Evolutionary conservation across 2,329 filamentous ascomycete species (phyloP).

Genomic region (Cladosporium sp.): DNA sequence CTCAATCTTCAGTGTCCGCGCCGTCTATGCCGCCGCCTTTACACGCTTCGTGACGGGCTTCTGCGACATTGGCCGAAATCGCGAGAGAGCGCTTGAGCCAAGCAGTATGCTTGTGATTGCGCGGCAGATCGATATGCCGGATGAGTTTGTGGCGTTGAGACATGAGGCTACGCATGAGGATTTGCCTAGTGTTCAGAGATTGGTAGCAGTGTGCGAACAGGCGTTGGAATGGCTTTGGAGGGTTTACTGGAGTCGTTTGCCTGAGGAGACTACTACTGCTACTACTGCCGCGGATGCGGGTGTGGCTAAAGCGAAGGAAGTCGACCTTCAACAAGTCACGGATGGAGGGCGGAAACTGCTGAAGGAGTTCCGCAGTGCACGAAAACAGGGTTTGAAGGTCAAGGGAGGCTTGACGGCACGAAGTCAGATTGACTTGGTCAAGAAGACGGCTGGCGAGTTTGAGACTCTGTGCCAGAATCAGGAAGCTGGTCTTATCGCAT

Average conservation of each 20-base stretch:
- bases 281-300: constrained; percentile 3
- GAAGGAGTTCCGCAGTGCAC: constrained; percentile 22
- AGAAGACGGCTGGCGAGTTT: constrained; percentile 15
- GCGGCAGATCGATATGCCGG: constrained; percentile 63
- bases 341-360: constrained; percentile 23
- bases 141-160: constrained; percentile 80
- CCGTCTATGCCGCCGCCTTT: constrained; percentile 71
- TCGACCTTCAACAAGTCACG: constrained; percentile 32
- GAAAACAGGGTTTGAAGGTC: constrained; percentile 28
- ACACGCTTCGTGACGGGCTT: constrained; percentile 70
- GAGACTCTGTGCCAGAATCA: not conserved
- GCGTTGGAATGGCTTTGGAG: constrained; percentile 83
- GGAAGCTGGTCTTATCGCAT: constrained; percentile 14
- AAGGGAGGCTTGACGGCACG: constrained; percentile 26
- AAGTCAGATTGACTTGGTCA: constrained; percentile 28
- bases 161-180: constrained; percentile 90
- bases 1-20: constrained; percentile 58
- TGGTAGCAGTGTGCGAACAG: constrained; percentile 65
- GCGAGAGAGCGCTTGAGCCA: constrained; percentile 53
- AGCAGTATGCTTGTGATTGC: constrained; percentile 68
- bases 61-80: constrained; percentile 68
- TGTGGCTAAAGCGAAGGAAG: constrained; percentile 18
- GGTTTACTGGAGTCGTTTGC: constrained; percentile 70
- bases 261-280: constrained; percentile 24
- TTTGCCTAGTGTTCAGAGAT: constrained; percentile 68